Conservation (phyloP, 306 rosid species). For the Fragaria ananassa region DNA sequence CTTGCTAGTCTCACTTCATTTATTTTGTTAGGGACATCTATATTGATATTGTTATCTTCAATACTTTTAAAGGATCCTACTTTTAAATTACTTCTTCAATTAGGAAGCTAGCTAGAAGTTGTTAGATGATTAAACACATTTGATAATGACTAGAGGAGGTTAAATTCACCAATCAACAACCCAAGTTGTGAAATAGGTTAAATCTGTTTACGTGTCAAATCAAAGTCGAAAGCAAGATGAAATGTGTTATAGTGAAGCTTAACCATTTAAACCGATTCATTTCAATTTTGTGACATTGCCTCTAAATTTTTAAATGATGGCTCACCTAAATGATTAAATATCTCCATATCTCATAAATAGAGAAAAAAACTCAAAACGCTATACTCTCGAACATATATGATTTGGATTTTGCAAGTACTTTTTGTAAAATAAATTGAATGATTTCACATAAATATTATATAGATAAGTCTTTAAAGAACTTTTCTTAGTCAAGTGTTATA, state of each 20-base stretch:
- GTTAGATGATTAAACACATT: neutral
- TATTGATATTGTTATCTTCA: neutral
- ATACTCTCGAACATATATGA: neutral
- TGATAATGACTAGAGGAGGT: neutral
- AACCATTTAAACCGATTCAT: neutral
- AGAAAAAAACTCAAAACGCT: neutral
- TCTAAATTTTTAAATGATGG: no score
- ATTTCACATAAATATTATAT: neutral
- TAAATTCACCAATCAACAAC: neutral
- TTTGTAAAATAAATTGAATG: neutral
- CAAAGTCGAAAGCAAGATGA: neutral
- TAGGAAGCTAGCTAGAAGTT: neutral
- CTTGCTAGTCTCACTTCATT: conserved; percentile 5
- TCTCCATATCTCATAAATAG: neutral
- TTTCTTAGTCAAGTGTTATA: neutral
- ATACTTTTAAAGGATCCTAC: neutral
- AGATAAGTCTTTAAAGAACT: neutral
- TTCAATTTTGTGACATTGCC: no score
- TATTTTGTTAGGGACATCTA: neutral
- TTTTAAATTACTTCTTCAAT: neutral
- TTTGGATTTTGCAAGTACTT: neutral
- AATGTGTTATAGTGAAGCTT: neutral
- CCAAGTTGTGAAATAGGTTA: neutral
- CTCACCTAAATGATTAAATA: no score
- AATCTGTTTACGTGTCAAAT: neutral